phyloP scores from a whole-genome alignment of 108 stramenopile genomes.

The Seminavis robusta region DNA sequence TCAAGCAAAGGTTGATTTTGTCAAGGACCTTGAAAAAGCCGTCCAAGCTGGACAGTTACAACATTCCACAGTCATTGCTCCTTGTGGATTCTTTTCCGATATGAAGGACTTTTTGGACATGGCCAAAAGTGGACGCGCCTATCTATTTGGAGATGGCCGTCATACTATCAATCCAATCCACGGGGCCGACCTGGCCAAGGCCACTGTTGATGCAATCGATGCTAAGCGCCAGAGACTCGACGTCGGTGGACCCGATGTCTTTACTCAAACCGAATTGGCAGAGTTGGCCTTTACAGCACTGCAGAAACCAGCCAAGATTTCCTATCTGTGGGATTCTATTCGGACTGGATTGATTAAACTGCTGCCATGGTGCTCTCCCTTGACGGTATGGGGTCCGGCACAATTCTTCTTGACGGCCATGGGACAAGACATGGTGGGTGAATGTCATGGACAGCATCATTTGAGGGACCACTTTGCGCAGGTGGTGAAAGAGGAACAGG shows the following conservation, averaged over 20 bases:
- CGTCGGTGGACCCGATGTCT: slow-evolving; percentile 12
- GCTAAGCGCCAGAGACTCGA: not conserved
- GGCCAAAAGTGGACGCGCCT: slow-evolving; percentile 9
- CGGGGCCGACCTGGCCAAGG: slow-evolving; percentile 7
- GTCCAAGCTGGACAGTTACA: too few relatives aligned
- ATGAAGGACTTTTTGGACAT: slow-evolving; percentile 12
- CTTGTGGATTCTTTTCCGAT: slow-evolving; percentile 11
- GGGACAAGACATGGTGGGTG: slow-evolving; percentile 3
- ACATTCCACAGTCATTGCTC: not conserved
- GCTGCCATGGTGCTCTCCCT: not conserved
- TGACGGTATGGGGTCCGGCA: not conserved
- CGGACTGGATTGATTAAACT: not conserved
- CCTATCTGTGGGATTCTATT: not conserved
- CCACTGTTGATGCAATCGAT: slow-evolving; percentile 1
- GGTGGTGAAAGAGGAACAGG: too few relatives aligned
- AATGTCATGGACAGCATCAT: not conserved
- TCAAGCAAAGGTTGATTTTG: not conserved
- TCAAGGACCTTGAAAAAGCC: not conserved
- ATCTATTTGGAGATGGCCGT: slow-evolving; percentile 13
- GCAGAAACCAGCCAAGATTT: not conserved
- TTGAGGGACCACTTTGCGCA: slow-evolving; percentile 8
- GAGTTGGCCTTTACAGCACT: slow-evolving; percentile 3
- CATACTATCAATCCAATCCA: slow-evolving; percentile 8
- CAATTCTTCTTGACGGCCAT: slow-evolving; percentile 14
- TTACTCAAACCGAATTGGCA: slow-evolving; percentile 11